Percentiles rank a stretch among this genome's conserved stretches.
Evolutionary conservation across 2,329 filamentous ascomycete species (phyloP).

Genomic region (Fusarium bactridioides): DNA sequence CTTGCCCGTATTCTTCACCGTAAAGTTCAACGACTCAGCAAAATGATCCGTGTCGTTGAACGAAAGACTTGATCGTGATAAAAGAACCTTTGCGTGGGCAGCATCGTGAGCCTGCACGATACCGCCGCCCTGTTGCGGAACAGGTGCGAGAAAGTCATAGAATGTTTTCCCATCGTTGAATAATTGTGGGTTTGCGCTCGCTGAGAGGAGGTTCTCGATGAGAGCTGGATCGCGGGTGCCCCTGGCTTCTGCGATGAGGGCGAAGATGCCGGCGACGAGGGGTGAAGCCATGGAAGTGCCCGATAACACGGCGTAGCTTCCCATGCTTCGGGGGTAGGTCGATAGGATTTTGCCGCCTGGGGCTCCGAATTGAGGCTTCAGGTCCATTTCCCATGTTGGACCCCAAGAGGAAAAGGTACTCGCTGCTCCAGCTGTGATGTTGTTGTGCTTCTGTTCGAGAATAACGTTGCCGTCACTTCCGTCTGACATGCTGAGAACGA

Average conservation of each 20-base stretch:
- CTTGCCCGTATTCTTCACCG: constrained; percentile 62
- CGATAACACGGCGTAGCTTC: constrained; percentile 60
- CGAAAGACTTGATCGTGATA: constrained; percentile 64
- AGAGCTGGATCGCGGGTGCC: constrained; percentile 59
- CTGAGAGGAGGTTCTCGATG: constrained; percentile 58
- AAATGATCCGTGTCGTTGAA: constrained; percentile 72
- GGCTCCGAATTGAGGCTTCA: constrained; percentile 64
- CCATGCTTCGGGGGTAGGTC: constrained; percentile 58
- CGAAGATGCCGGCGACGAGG: constrained; percentile 62
- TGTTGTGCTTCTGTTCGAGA: constrained; percentile 50
- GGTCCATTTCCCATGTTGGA: constrained; percentile 65
- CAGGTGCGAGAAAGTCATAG: constrained; percentile 57
- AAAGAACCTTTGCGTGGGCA: constrained; percentile 60
- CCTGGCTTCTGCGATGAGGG: constrained; percentile 60
- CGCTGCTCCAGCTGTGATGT: constrained; percentile 57
- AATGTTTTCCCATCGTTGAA: constrained; percentile 56
- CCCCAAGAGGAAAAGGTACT: constrained; percentile 67
- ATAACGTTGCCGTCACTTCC: constrained; percentile 47
- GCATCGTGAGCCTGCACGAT: constrained; percentile 68
- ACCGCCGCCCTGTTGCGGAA: constrained; percentile 68
- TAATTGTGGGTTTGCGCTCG: constrained; percentile 57
- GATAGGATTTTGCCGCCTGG: constrained; percentile 67
- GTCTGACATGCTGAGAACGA: constrained; percentile 56
- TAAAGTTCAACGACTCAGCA: constrained; percentile 57
- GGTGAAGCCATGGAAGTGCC: constrained; percentile 70